These are phyloP conservation scores for Lentinus polychrous DNA, from an alignment of 1,284 basidiomycete species.

Conservation along the genomic window DNA sequence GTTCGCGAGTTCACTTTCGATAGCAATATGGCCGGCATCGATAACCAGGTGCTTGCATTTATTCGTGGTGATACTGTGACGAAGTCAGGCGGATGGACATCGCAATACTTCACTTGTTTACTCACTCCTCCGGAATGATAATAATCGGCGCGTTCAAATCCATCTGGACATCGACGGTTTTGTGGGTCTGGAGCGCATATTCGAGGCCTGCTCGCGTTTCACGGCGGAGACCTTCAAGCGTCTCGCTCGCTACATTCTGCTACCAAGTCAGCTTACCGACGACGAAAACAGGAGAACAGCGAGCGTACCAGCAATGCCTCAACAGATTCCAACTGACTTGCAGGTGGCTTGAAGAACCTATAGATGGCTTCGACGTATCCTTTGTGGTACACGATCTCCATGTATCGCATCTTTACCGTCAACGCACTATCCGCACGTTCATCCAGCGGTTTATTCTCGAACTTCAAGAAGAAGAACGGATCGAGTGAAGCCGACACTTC, in stretches of 20 bases:
- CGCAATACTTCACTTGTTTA: conserved; percentile 1
- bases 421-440: conserved; percentile 90
- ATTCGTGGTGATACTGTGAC: conserved; percentile 61
- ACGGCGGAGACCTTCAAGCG: conserved; percentile 90
- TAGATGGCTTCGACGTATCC: conserved; percentile 93
- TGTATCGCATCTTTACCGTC: conserved; percentile 88
- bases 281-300: conserved; percentile 5
- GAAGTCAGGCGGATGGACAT: conserved; percentile 1
- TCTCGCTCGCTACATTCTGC: conserved; percentile 89
- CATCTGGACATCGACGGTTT: conserved; percentile 93
- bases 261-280: neutral
- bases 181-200: conserved; percentile 88
- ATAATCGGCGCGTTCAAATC: conserved; percentile 98
- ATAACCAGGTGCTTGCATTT: conserved; percentile 86
- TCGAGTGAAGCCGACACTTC: conserved; percentile 23
- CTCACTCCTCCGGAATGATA: conserved; percentile 90
- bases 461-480: conserved; percentile 91
- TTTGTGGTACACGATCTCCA: conserved; percentile 97
- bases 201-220: conserved; percentile 95
- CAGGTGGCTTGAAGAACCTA: conserved; percentile 91
- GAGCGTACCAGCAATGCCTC: conserved; percentile 72
- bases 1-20: conserved; percentile 86
- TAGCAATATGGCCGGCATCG: conserved; percentile 95
- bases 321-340: conserved; percentile 93
- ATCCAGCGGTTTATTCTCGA: conserved; percentile 92